Evolutionary conservation across 768 basidiomycete genomes (phyloP).

Genomic region (Rhizopogon roseolus): DNA sequence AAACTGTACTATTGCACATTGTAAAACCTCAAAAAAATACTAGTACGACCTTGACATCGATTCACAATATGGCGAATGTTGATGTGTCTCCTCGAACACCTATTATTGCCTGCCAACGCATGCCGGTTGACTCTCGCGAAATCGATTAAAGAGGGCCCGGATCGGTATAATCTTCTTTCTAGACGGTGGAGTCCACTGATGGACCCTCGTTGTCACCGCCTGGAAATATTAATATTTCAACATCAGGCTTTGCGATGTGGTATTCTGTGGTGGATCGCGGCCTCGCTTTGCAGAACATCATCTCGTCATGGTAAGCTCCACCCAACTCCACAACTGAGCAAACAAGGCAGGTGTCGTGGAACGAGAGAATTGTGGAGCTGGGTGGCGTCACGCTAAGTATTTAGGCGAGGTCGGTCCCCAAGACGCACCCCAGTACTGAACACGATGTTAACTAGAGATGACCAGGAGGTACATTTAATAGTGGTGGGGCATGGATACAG

Average conservation of each 20-base stretch:
- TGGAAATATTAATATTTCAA: not conserved
- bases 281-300: too few species aligned
- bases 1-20: not conserved
- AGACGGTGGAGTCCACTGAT: not conserved
- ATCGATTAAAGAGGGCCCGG: constrained; percentile 3
- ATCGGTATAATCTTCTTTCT: constrained; percentile 4
- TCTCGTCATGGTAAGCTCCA: not conserved
- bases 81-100: not conserved
- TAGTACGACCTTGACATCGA: not conserved
- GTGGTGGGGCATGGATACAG: constrained; percentile 4
- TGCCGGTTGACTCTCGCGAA: not conserved
- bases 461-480: constrained; percentile 2
- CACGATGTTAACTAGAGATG: not conserved
- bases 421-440: not conserved
- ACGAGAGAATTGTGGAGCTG: constrained; percentile 2
- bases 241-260: not conserved
- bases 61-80: not conserved
- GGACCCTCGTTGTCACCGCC: not conserved
- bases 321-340: not conserved
- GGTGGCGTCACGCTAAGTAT: not conserved
- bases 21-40: not conserved
- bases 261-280: too few species aligned
- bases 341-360: constrained; percentile 4
- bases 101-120: not conserved
- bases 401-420: not conserved